Base-by-base conservation (phyloP, 2,329 filamentous ascomycete genomes). In the Lasiodiplodia sp. region DNA sequence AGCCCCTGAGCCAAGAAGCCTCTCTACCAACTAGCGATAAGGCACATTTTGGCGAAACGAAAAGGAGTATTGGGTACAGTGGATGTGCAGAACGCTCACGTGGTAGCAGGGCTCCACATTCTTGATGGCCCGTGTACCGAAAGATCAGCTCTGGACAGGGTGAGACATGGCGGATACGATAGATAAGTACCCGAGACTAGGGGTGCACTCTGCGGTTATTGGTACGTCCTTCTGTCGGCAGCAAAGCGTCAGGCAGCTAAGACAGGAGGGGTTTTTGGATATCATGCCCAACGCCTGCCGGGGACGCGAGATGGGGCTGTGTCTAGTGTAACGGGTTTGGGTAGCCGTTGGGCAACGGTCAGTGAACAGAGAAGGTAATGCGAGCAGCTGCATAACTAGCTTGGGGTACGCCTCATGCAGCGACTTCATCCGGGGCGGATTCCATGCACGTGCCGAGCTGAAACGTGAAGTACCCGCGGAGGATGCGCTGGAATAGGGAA, bases 351-450 rank as follows among this genome's bases (percentile, higher is more conserved):
- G 55, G 31, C 51, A n/a, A 25, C 10, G 37, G 55, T 25, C 40
- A 34, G 34, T 12, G 21, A n/a, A 6, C 21, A n/a, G 55, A 58
- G 31, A 57, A n/a, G 10, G 23, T 40, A 14, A 25, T 40, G 53
- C 55, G 44, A n/a, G 44, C 44, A 21, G 34, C n/a, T 58, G 55
- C 55, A 58, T 40, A 14, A 25, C 40, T 40, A 58, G 55, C 55
- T 58, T 34, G 31, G 31, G 28, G 28, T 57, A n/a, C 37, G 31
- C 38, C 55, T 40, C 55, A 58, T 58, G n/a, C 52, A 56, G 28
- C 52, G 14, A 34, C 52, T 31, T 18, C 28, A 28, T n/a, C 52
- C n/a, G n/a, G 53, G 28, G 18, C 16, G 28, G 34, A 21, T 25
- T 21, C 18, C 18, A 21, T 18, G 55, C 55, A 40, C 55, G 55